Evolutionary conservation across 208 protist species (phyloP).

Genomic region (Sergeia podlipaevii): DNA sequence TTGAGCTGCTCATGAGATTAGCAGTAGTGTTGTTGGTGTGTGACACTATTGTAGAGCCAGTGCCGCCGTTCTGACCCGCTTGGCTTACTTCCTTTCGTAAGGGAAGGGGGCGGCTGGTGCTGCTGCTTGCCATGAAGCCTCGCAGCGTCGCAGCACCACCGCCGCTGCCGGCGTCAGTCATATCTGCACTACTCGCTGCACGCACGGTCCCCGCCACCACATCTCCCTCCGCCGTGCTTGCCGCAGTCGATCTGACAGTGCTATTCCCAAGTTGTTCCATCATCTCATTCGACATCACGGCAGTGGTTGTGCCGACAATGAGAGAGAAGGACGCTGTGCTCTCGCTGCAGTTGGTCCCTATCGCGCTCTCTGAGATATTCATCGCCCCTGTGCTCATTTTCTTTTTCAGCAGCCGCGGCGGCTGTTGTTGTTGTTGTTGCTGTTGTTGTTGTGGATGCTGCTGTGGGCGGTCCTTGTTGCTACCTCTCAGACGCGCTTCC

Average conservation of each 20-base stretch:
- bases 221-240: neutral
- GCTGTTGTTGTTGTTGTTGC: neutral
- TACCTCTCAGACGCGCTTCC: neutral
- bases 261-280: no score
- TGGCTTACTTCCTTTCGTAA: neutral
- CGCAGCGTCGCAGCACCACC: no score
- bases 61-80: neutral
- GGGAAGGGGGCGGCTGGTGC: neutral
- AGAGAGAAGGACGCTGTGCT: no score
- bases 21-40: neutral
- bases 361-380: no score
- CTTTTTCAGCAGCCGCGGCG: neutral
- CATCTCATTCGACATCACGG: no score
- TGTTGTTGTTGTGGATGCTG: neutral
- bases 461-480: neutral
- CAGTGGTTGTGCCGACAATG: no score
- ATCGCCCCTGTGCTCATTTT: neutral
- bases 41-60: neutral
- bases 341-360: no score
- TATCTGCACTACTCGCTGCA: slow-evolving; percentile 9
- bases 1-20: neutral
- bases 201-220: slow-evolving; percentile 6
- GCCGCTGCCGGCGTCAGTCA: neutral
- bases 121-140: neutral
- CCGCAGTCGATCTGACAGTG: no score